These are phyloP conservation scores for Anaeramoeba flamelloides DNA, from an alignment of 78 protist species.

Conservation along the genomic window DNA sequence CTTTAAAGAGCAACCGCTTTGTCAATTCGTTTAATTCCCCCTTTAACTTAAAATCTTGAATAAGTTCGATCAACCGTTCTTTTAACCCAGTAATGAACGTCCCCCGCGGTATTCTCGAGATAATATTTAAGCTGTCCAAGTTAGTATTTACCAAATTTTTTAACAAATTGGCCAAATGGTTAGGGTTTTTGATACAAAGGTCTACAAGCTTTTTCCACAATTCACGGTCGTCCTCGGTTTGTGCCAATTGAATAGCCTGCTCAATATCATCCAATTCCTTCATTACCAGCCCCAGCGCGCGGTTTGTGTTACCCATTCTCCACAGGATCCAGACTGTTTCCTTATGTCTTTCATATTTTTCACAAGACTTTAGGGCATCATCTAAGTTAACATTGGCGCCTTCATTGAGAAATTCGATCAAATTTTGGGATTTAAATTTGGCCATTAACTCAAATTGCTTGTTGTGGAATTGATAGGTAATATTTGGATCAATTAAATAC, in stretches of 20 bases:
- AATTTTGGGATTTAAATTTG: neutral
- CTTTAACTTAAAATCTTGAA: too few species aligned
- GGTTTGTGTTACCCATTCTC: neutral
- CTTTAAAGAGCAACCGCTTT: too few species aligned
- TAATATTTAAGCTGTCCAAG: too few species aligned
- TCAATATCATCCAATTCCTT: neutral
- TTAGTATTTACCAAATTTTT: too few species aligned
- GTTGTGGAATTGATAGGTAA: neutral
- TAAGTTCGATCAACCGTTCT: too few species aligned
- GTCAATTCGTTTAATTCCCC: too few species aligned
- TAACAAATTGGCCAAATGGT: too few species aligned
- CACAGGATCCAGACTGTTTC: slow-evolving; percentile 1
- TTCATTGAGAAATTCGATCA: neutral
- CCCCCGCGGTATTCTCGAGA: too few species aligned
- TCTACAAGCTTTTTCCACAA: slow-evolving; percentile 2
- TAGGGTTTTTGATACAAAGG: too few species aligned
- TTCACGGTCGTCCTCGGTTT: neutral
- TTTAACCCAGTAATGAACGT: too few species aligned
- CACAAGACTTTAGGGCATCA: neutral
- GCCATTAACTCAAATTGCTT: slow-evolving; percentile 15
- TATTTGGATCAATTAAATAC: neutral
- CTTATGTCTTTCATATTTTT: neutral
- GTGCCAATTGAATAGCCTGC: neutral
- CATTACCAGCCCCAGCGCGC: slow-evolving; percentile 7
- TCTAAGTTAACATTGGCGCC: neutral